These are phyloP conservation scores for Stipa capillata DNA, from an alignment of 176 grass and related monocot species.

Conservation along the genomic window DNA sequence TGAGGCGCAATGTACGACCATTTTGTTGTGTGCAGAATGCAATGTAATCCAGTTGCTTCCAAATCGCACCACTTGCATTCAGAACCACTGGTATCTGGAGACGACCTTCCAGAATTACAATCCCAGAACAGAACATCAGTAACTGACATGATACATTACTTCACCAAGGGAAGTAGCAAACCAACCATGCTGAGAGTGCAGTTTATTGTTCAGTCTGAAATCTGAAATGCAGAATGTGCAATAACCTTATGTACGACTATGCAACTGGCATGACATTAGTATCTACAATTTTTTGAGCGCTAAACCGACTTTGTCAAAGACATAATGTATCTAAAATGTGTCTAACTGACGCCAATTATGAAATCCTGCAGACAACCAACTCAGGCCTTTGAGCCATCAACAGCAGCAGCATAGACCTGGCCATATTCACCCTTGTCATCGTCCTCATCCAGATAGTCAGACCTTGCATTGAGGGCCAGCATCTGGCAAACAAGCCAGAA, in stretches of 20 bases:
- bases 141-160: background rate
- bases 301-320: background rate
- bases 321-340: conserved; percentile 11
- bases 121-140: background rate
- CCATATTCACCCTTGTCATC: conserved; percentile 64
- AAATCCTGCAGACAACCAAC: background rate
- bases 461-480: conserved; percentile 66
- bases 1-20: background rate
- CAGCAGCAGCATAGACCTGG: conserved; percentile 44
- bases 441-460: conserved; percentile 56
- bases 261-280: background rate
- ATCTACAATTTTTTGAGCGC: conserved; percentile 28
- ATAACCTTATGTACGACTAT: conserved; percentile 2
- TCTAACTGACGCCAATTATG: background rate
- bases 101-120: no score
- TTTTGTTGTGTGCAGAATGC: background rate
- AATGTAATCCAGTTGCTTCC: background rate
- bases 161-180: background rate
- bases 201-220: conserved; percentile 18
- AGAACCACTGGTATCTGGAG: background rate
- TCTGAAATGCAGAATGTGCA: background rate
- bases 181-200: background rate
- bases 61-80: background rate
- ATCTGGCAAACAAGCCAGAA: conserved; percentile 75
- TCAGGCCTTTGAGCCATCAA: conserved; percentile 23